These are phyloP conservation scores for Sugiyamaella mastotermitis DNA, from an alignment of 805 yeast species.

Conservation along the genomic window DNA sequence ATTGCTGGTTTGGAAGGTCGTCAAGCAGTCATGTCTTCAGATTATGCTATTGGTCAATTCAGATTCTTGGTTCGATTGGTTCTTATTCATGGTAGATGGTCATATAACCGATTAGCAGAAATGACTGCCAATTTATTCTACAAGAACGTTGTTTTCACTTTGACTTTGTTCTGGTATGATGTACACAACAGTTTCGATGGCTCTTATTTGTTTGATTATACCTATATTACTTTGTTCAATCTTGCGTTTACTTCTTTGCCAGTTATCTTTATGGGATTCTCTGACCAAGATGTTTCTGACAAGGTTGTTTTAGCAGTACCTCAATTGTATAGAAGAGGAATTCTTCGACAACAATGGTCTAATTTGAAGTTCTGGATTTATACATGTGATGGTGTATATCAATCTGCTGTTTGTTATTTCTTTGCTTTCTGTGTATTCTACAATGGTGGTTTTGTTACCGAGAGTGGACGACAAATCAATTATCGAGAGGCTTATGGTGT, in stretches of 20 bases:
- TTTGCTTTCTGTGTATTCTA: constrained; percentile 57
- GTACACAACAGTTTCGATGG: constrained; percentile 66
- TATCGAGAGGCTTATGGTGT: constrained; percentile 64
- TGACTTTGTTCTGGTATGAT: constrained; percentile 75
- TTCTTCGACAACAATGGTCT: constrained; percentile 58
- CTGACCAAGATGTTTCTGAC: constrained; percentile 73
- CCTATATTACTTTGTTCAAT: constrained; percentile 72
- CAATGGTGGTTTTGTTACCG: constrained; percentile 37
- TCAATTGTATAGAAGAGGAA: constrained; percentile 62
- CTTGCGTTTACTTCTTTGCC: constrained; percentile 78
- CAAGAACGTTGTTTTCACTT: constrained; percentile 67
- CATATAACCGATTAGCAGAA: constrained; percentile 65
- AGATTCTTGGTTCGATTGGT: constrained; percentile 58
- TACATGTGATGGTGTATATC: constrained; percentile 66
- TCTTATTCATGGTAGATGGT: constrained; percentile 81
- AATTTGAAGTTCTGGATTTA: constrained; percentile 52
- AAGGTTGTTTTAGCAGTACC: constrained; percentile 62
- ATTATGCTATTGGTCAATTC: constrained; percentile 78
- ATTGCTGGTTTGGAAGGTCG: constrained; percentile 86
- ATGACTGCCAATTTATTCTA: constrained; percentile 76
- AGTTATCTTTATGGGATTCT: constrained; percentile 61
- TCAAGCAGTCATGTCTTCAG: constrained; percentile 83
- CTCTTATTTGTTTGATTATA: constrained; percentile 68
- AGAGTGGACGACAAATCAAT: constrained; percentile 47
- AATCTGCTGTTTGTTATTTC: constrained; percentile 62